Base-by-base conservation (phyloP, 2,329 filamentous ascomycete genomes). In the Dactylonectria estremocensis region DNA sequence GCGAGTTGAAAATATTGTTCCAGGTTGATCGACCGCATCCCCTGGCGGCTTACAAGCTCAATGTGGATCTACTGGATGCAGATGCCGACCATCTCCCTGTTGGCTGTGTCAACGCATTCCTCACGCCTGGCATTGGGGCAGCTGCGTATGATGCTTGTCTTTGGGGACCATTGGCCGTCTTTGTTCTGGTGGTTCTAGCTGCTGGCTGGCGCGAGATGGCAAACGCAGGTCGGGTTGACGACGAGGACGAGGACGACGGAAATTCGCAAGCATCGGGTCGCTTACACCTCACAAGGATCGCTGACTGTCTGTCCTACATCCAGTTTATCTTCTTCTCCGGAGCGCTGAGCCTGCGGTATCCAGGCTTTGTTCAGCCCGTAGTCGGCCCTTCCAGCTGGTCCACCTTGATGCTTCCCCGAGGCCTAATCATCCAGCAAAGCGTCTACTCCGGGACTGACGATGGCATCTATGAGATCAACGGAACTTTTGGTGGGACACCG, bases 241-340 rank as follows among this genome's bases (percentile, higher is more conserved):
- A 69, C 3, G 72, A 74, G 0, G 56, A 73, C 1, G 66, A 71
- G 8, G 60, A 46, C 7, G 24, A 18, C 1, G 13, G 11, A 14
- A 18, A 28, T 14, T 14, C 50, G 3, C 57, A 62, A 3, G 65
- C 46, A 20, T 31, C 28, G 2, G 54, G 59, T 5, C 61, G 74
- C 7, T 48, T 64, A 24, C 72, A 76, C 14, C 40, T 76, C 1
- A 75, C 72, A 7, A 66, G 71, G 28, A 74, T 79, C 3, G 76
- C 74, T 13, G 72, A 94, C 76, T 94, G 92, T 74, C 82, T 95
- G 40, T 90, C 93, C 73, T 94, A 94, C 77, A 87, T 95, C 13
- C 92, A 95, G 74, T 94, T 93, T 75, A 85, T 92, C 56, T 90
- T 94, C 52, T 83, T 95, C 67, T 90, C 91, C 0, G 92, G 91